Evolutionary conservation across 257 asterid species (phyloP), one percentile per base, ranked within the genome.

Genomic region (Jacaranda copaia): DNA sequence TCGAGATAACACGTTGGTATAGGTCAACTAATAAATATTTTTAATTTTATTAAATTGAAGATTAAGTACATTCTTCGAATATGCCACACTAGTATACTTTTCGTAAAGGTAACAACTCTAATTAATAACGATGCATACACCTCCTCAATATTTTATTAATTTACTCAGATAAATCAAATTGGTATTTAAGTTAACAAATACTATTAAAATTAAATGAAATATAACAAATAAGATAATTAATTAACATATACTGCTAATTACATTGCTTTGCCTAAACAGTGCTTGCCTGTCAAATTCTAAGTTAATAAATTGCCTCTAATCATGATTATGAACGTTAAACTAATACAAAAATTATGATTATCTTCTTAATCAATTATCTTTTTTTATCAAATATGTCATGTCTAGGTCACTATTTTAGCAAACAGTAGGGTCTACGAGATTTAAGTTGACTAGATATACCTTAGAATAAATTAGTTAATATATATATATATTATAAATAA

Each of bases 381-480:
- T 38, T 4, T 4, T 16, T 12, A 73, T 13, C 57, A 45, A 45
- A 14, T 64, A 66, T 36, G 7, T 72, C 76, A 76, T 48, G 75
- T 66, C 76, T 16, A 75, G 13, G 75, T 57, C 60, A 35, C 35
- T 8, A 42, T 35, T 25, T 25, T 75, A 69, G 56, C 62, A 62
- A 75, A 59, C 48, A 49, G 58, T 72, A 68, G 64, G 48, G 65
- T 43, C 63, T 20, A 58, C 66, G 40, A 6, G 74, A 59, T 48
- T 75, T 48, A 56, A 16, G 69, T 80, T 80, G 77, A 80, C 18
- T 67, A 25, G 19, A 25, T 42, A 38, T 7, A 59, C 43, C 57
- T 20, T 15, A 48, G 32, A 49, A n/a, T 58, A 13, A 42, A 5
- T 12, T 61, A 70, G n/a, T 38, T 16, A 35, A 32, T 12, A 25